Evolutionary conservation across 1,284 basidiomycete species (phyloP).

Genomic region (Papiliotrema terrestris): DNA sequence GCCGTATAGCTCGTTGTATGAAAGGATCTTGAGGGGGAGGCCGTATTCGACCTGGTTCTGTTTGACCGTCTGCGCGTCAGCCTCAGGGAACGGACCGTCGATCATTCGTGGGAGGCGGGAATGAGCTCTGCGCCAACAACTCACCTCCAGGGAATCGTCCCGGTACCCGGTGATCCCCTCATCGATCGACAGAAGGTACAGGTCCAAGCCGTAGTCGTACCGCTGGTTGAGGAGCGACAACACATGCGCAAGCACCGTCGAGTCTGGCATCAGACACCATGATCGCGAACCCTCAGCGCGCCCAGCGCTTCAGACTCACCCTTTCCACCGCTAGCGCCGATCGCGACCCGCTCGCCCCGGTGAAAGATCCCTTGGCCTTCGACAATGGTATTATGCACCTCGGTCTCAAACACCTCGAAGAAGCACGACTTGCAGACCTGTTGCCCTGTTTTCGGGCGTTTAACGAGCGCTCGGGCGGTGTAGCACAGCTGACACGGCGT

Average conservation of each 20-base stretch:
- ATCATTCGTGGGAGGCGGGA: too few species aligned
- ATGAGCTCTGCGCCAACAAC: too few species aligned
- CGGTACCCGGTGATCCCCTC: slow-evolving; percentile 98
- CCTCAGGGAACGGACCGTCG: neutral
- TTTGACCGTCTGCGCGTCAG: slow-evolving; percentile 76
- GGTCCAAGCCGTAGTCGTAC: slow-evolving; percentile 85
- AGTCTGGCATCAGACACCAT: slow-evolving; percentile 62
- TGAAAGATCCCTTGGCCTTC: slow-evolving; percentile 72
- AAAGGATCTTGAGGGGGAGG: slow-evolving; percentile 92
- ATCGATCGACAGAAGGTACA: slow-evolving; percentile 94
- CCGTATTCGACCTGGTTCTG: slow-evolving; percentile 93
- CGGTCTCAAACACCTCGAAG: slow-evolving; percentile 96
- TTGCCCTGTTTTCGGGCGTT: slow-evolving; percentile 94
- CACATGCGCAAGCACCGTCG: slow-evolving; percentile 94
- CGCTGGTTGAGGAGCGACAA: slow-evolving; percentile 94
- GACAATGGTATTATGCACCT: slow-evolving; percentile 90
- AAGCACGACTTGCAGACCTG: slow-evolving; percentile 95
- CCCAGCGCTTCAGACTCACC: too few species aligned
- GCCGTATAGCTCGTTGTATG: slow-evolving; percentile 93
- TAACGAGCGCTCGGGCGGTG: slow-evolving; percentile 76
- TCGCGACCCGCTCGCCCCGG: slow-evolving; percentile 90
- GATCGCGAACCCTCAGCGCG: too few species aligned
- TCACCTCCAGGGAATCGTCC: slow-evolving; percentile 91
- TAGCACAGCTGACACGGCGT: slow-evolving; percentile 60
- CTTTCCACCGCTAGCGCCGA: slow-evolving; percentile 97